Base-by-base conservation (phyloP, 192 early-diverging fungal genomes). In the Chytriomyces hyalinus region DNA sequence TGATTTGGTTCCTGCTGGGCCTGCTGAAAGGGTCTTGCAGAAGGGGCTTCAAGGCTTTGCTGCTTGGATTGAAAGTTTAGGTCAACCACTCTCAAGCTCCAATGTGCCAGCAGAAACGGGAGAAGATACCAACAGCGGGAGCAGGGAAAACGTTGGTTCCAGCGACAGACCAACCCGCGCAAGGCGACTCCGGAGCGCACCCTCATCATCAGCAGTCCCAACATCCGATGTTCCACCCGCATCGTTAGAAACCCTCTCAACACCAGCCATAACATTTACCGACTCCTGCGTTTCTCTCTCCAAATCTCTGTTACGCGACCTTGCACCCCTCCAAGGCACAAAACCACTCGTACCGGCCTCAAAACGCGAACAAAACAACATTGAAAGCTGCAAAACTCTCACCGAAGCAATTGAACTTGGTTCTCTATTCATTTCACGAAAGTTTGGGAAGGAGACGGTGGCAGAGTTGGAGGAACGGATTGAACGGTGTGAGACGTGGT, bases 401-500 rank as follows among this genome's bases (percentile, higher is more conserved):
- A 5, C 20, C 0, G 59, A 43, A 7, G 71, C 71, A 22, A 46
- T 44, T 45, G 60, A 60, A 59, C 17, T 73, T 5, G 71, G 36
- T 1, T 43, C 26, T 3, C 15, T n/a, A 0, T 15, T 73, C 17
- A 45, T 73, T 45, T 60, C 59, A 8, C 53, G 71, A 4, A 73
- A 73, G 43, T 73, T 62, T 46, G 71, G 71, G 0, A 43, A 10
- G 17, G 20, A 46, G 4, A 73, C 71, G 6, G 61, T 62, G 5
- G 60, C 53, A 8, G 71, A 73, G 43, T 48, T 73, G 43, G 60
- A 73, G 8, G 61, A 46, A 6, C 71, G 71, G 15, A 49, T 73
- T 28, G 71, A 73, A 2, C 51, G 60, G 53, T 73, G 71, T 63
- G 71, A 61, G 53, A 60, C 71, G 15, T 62, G 53, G 60, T 59